Evolutionary conservation across 805 yeast species (phyloP), one percentile per base, ranked within the genome.

Genomic region (Danielozyma ontarioensis): DNA sequence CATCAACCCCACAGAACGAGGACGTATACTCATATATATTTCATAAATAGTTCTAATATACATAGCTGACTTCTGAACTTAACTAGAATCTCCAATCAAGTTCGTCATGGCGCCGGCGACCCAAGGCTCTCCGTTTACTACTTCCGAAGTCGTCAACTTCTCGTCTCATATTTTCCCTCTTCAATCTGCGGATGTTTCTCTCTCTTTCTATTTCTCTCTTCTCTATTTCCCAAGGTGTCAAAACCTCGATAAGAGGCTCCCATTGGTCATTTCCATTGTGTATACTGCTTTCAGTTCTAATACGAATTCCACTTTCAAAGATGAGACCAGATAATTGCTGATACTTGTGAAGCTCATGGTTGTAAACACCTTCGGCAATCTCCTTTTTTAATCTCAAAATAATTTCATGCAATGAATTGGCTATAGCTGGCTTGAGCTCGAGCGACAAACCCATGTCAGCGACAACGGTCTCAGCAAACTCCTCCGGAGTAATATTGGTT

Each of bases 171-270:
- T 88, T 80, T 55, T 93, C 97, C 60, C 98, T 78, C 68, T 94
- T 90, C 53, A 89, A 70, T 53, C 98, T 78, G 59, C 98, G 76
- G 40, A 87, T 71, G 53, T 84, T 88, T 57, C 97, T 74, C 48
- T 89, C 96, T 51, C 94, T 79, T 60, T 93, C 98, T 46, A 88
- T 87, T 55, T 93, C 97, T 45, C 97, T 74, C 61, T 83, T 82
- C 53, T 90, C 97, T 36, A 93, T 86, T 58, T 93, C 98, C 76
- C 89, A 87, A 34, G 85, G 89, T 2, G 93, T 79, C 38, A 93
- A 70, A 11, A 78, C 76, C 57, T 90, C 97, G 5, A 90, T 82
- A 27, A 78, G 72, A 17, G 98, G 98, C 34, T 81, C 80, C 94
- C 96, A 93, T 27, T 68, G 74, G 24, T 79, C 83, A 21, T 95